Evolutionary conservation across 805 yeast genomes (phyloP), one percentile per base, ranked within the genome.

Genomic region (Candida maesae): DNA sequence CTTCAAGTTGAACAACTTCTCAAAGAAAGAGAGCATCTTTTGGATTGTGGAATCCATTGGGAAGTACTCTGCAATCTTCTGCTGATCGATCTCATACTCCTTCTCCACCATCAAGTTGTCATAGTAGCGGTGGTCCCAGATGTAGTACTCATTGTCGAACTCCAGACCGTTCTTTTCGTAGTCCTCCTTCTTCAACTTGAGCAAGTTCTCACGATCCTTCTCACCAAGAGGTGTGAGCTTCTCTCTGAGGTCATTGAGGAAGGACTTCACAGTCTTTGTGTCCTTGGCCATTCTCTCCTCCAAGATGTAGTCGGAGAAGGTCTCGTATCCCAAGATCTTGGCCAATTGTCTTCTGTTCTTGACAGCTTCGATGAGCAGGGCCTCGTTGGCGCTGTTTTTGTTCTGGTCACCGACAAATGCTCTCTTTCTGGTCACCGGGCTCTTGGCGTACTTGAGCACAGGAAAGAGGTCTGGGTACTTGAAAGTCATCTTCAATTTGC

Each of bases 201-300:
- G 59, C 51, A 87, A 65, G 13, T 48, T 55, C 19, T 62, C 66
- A 36, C 75, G 56, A 53, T 86, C 91, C 36, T 69, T 61, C 38
- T 60, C 53, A 19, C 84, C 95, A 26, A 79, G 60, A 7, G 84
- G 84, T 24, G 66, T 63, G 38, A 85, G 67, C 58, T 80, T 82
- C 3, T 53, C 51, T 48, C 70, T 73, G 55, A 87, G 70, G 56
- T 84, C 90, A 19, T 67, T 56, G 50, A 87, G 70, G 55, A 87
- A 87, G 26, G 62, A 56, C 51, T 73, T 56, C 16, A 85, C 95
- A 18, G 66, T 74, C 34, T 70, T 67, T 31, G 81, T 76, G 20
- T 67, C 70, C 55, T 86, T 83, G 31, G 95, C 95, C 90, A 87
- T 82, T 59, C 88, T 74, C 39, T 79, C 82, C 47, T 86, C 91